Evolutionary conservation across 768 basidiomycete genomes (phyloP).

Genomic region (Botryobasidium botryosum): DNA sequence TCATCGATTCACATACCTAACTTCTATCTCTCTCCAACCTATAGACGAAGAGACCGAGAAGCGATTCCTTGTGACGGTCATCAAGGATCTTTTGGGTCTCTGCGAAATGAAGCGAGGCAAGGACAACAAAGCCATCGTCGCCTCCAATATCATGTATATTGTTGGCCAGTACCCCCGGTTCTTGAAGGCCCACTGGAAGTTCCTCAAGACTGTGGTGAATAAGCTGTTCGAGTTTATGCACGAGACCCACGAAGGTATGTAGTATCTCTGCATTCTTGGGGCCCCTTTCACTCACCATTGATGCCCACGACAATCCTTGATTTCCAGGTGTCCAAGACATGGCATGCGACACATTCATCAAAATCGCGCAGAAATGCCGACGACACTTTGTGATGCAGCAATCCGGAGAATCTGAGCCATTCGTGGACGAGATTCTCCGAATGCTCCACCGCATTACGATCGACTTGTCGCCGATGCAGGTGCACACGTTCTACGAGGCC

Average conservation of each 20-base stretch:
- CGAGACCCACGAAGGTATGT: slow-evolving; percentile 87
- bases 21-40: background rate
- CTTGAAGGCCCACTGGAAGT: slow-evolving; percentile 99
- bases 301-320: background rate
- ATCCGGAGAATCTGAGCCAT: slow-evolving; percentile 90
- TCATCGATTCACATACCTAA: background rate
- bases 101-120: slow-evolving; percentile 98
- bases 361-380: slow-evolving; percentile 96
- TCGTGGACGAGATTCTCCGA: slow-evolving; percentile 92
- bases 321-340: slow-evolving; percentile 92
- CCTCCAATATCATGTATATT: slow-evolving; percentile 94
- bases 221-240: slow-evolving; percentile 99
- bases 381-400: slow-evolving; percentile 99
- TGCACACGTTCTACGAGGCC: slow-evolving; percentile 98
- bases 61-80: slow-evolving; percentile 95
- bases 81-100: slow-evolving; percentile 93
- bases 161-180: slow-evolving; percentile 99
- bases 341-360: slow-evolving; percentile 99
- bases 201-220: slow-evolving; percentile 98
- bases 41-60: slow-evolving; percentile 97
- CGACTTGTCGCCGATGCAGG: slow-evolving; percentile 87
- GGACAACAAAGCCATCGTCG: slow-evolving; percentile 98
- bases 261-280: background rate
- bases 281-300: background rate
- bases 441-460: slow-evolving; percentile 85